A percentile compares a stretch with the other conserved stretches of the same genome.
phyloP scores from a whole-genome alignment of 2,329 filamentous ascomycete species.

The Penicillium sp. region DNA sequence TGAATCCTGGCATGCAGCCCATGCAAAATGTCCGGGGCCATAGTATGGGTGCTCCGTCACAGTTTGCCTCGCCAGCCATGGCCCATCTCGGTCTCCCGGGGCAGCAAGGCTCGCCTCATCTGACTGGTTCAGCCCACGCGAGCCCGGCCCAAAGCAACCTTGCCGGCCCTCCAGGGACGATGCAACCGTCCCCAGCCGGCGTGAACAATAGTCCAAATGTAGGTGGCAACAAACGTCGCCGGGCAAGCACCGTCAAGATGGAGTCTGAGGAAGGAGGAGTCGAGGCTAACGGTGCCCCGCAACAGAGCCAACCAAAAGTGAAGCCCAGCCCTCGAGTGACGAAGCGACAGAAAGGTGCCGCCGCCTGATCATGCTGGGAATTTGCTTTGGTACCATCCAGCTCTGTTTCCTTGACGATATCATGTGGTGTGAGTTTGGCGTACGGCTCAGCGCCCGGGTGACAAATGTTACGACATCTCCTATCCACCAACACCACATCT shows the following conservation, averaged over 20 bases:
- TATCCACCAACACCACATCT: slow-evolving; percentile 18
- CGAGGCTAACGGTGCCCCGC: slow-evolving; percentile 49
- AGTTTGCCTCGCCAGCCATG: slow-evolving; percentile 59
- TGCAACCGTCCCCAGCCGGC: slow-evolving; percentile 52
- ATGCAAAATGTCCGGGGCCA: slow-evolving; percentile 42
- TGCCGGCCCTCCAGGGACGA: slow-evolving; percentile 50
- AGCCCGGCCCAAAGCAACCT: slow-evolving; percentile 47
- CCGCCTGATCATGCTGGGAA: slow-evolving; percentile 26
- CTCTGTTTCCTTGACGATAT: slow-evolving; percentile 12
- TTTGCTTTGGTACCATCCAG: slow-evolving; percentile 11
- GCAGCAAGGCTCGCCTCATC: slow-evolving; percentile 50
- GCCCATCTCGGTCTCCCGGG: slow-evolving; percentile 51
- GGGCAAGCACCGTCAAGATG: slow-evolving; percentile 58
- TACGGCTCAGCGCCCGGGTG: slow-evolving; percentile 30
- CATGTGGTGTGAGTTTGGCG: slow-evolving; percentile 30
- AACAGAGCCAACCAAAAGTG: slow-evolving; percentile 40
- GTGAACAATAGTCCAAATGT: slow-evolving; percentile 62
- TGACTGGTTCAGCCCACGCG: slow-evolving; percentile 49
- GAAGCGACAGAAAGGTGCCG: slow-evolving; percentile 47
- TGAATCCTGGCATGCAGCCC: slow-evolving; percentile 36
- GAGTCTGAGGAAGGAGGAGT: slow-evolving; percentile 52
- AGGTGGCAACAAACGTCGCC: slow-evolving; percentile 53
- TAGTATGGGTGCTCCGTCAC: slow-evolving; percentile 46
- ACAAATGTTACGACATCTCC: slow-evolving; percentile 15
- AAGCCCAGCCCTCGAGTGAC: slow-evolving; percentile 48